Base-by-base conservation (phyloP, 106 monocot species). In the Dendrobium catenatum region DNA sequence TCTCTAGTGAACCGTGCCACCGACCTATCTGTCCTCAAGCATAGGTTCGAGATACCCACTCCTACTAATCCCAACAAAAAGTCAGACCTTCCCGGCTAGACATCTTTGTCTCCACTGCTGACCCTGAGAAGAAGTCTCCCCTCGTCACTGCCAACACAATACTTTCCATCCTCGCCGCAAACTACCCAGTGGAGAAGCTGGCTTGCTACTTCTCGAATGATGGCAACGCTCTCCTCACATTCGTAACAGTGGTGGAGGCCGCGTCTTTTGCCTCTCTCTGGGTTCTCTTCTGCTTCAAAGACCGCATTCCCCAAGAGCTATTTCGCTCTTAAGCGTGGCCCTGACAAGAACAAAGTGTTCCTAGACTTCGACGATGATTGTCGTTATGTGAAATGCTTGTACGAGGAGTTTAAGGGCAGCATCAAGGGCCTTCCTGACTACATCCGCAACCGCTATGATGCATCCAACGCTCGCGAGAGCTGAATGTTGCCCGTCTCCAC, bases 11-110 rank as follows among this genome's bases (percentile, higher is more conserved):
- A 90, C 82, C 89, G 89, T 6, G 59, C 83, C 33, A 85, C 90
- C 9, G 90, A 93, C 20, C 84, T 90, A 15, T 67, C 79, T 6
- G 82, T 85, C 3, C 86, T 93, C 3, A 68, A 78, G 29, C 88
- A 88, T 4, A 88, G 86, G 72, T 93, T 93, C 59, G 89, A 91
- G 49, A 67, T 78, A 1, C 73, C 47, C 7, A 76, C 66, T 4
- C 82, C 84, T 42, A 6, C 55, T 10, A 90, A 88, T 37, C 88
- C 88, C 4, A 48, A 78, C 7, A 86, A 86, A 40, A 82, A 77
- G 15, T 91, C 94, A 1, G 84, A 88, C 26, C 94, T 94, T 24
- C 91, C 94, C 0, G 88, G 91, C 68, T 94, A 9, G 91, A 94
- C 81, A 76, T 91, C 11, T 91, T 93, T 56, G 86, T 93, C 6